Evolutionary conservation across 2,329 filamentous ascomycete genomes (phyloP), one percentile per base, ranked within the genome.

Genomic region (Ceratocystis cacaofunesta): DNA sequence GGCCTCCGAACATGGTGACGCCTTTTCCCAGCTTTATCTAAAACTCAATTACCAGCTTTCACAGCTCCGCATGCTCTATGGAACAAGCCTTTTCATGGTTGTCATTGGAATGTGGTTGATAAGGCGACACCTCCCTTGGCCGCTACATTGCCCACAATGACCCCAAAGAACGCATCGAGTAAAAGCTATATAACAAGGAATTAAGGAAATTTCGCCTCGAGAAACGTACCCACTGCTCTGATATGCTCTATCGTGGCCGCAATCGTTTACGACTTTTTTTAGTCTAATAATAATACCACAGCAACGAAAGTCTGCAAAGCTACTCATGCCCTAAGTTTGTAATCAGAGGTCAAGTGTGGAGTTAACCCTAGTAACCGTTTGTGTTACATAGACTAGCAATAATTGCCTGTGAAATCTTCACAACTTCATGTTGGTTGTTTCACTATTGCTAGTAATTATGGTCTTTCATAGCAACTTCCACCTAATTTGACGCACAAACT

Each of bases 61-160:
- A 32, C 12, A 32, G 46, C 17, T n/a, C 15, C 4, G 22, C 28
- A 28, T 52, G 19, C 3, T 8, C 0, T 32, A 32, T 32, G 30
- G 30, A 32, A 32, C 30, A 32, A 32, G 46, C 46, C 10, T 50
- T 22, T 8, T 15, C 48, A 25, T 12, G 36, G 22, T n/a, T 52
- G 52, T 15, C 55, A 58, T 46, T 65, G 64, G 64, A 60, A 65
- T 65, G 64, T 28, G 8, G 64, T 62, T n/a, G 57, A 55, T 32
- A 28, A 17, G 46, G 44, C 7, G 30, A 65, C 36, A 3, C 10
- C 19, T 61, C 64, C 64, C 64, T 65, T 44, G 19, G 22, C n/a
- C 43, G 28, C 25, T 36, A 8, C 55, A 58, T 15, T 52, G 10
- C 8, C 48, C 5, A 12, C 7, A 52, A 8, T 12, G 55, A n/a